Base-by-base conservation (phyloP, 129 eudicot genomes). In the Lonicera japonica region DNA sequence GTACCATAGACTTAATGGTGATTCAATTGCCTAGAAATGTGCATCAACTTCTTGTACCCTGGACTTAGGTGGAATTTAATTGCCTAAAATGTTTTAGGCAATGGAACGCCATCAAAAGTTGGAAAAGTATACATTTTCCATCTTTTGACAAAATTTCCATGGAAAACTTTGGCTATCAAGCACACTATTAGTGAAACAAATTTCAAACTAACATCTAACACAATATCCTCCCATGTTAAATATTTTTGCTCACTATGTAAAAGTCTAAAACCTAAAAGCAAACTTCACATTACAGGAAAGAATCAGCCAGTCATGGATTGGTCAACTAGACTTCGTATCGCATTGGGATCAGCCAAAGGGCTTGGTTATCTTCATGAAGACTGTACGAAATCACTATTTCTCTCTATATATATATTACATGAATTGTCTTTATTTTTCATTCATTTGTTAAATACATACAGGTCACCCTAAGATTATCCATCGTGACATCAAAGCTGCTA, bases 351-450 rank as follows among this genome's bases (percentile, higher is more conserved):
- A 45, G 97, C 97, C 43, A 91, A 84, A 66, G 97, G 97, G 69
- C 88, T 91, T 17, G 95, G 89, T 39, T 91, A 87, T 58, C 95
- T 91, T 45, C 97, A 91, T 60, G 97, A 87, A 84, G 97, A 91
- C 64, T 91, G 97, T 91, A 80, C 7, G 79, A 58, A 15, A 56
- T 54, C 38, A 52, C 46, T 15, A 50, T 21, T 39, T 38, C 29
- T 65, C 39, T 63, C 64, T 51, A 15, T 17, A 7, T 50, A 14
- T n/a, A 14, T 15, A 14, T 50, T 50, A 3, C 9, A 4, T 16
- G n/a, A 3, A 50, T 10, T 45, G 10, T 4, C 14, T 12, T 3
- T 15, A 8, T 12, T 45, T 10, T 3, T 45, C n/a, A 45, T 15
- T 50, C 46, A 2, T 23, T 43, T 64, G 18, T 17, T 10, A 12